Percentiles rank a stretch among this genome's conserved stretches.
Evolutionary conservation across 78 protist species (phyloP).

Genomic region (Pigoraptor vietnamica): DNA sequence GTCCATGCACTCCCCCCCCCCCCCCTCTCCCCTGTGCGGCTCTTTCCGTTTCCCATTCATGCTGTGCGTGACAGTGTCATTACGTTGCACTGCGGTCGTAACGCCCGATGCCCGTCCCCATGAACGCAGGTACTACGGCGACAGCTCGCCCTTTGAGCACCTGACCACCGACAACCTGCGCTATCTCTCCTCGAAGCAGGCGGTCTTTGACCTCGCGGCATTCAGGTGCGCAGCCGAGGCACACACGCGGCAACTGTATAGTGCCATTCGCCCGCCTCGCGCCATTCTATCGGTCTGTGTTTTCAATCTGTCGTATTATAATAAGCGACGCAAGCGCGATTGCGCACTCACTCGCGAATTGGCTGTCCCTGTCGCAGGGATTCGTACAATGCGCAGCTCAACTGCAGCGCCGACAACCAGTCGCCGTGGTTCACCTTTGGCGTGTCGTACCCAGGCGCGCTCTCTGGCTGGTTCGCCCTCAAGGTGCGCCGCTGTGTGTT

Average conservation of each 20-base stretch:
- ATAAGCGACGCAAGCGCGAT: too few species aligned
- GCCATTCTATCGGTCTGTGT: too few species aligned
- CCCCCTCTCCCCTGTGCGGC: too few species aligned
- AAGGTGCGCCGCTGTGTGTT: background rate
- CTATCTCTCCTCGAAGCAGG: slow-evolving; percentile 62
- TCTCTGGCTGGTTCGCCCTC: slow-evolving; percentile 29
- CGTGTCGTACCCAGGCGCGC: slow-evolving; percentile 51
- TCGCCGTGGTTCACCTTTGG: slow-evolving; percentile 23
- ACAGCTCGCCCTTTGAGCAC: slow-evolving; percentile 47
- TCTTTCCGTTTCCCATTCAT: too few species aligned
- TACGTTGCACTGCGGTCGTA: too few species aligned
- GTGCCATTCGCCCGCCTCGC: too few species aligned
- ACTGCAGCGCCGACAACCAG: background rate
- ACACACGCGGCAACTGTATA: too few species aligned
- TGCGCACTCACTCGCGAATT: too few species aligned
- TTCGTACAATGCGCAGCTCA: background rate
- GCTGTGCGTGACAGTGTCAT: too few species aligned
- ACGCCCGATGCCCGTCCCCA: background rate
- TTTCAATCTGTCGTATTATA: too few species aligned
- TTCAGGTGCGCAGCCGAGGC: too few species aligned
- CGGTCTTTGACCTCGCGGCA: slow-evolving; percentile 30
- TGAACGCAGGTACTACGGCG: slow-evolving; percentile 60
- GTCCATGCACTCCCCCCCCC: too few species aligned
- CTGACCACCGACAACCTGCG: slow-evolving; percentile 51
- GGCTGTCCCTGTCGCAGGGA: background rate